Conservation (phyloP, 306 rosid species). For the Arachis hypogaea region DNA sequence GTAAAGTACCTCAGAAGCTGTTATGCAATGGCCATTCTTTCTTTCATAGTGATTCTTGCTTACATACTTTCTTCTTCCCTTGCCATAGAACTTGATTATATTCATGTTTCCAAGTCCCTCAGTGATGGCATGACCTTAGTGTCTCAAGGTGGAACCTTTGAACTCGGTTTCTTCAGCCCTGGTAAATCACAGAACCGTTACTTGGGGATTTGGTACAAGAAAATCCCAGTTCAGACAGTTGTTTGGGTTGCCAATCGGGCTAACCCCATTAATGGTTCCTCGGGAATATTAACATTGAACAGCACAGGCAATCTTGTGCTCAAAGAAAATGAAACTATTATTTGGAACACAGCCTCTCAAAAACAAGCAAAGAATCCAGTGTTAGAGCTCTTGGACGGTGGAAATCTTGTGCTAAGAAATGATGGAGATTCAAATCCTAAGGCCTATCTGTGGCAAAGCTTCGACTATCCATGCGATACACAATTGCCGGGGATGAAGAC, state of each 20-base stretch:
- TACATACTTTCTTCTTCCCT: background rate
- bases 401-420: constrained; percentile 47
- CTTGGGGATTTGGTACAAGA: constrained; percentile 56
- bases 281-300: constrained; percentile 39
- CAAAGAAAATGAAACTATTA: background rate
- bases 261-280: constrained; percentile 42
- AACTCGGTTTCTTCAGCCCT: constrained; percentile 55
- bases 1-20: background rate
- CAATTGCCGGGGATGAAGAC: constrained; percentile 30
- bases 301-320: constrained; percentile 38
- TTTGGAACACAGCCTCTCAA: constrained; percentile 25
- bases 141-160: constrained; percentile 45
- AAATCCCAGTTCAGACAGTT: constrained; percentile 28
- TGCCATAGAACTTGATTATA: constrained; percentile 33
- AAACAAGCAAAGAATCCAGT: constrained; percentile 32
- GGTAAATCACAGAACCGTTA: constrained; percentile 38
- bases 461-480: constrained; percentile 36
- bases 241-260: constrained; percentile 56
- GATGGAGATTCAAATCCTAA: constrained; percentile 30
- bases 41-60: background rate
- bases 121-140: constrained; percentile 30
- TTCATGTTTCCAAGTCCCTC: constrained; percentile 34
- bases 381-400: constrained; percentile 27
- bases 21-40: constrained; percentile 15
- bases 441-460: constrained; percentile 43